These are phyloP conservation scores for Urostyla sp. DNA, from an alignment of 73 alveolate species.

Conservation along the genomic window DNA sequence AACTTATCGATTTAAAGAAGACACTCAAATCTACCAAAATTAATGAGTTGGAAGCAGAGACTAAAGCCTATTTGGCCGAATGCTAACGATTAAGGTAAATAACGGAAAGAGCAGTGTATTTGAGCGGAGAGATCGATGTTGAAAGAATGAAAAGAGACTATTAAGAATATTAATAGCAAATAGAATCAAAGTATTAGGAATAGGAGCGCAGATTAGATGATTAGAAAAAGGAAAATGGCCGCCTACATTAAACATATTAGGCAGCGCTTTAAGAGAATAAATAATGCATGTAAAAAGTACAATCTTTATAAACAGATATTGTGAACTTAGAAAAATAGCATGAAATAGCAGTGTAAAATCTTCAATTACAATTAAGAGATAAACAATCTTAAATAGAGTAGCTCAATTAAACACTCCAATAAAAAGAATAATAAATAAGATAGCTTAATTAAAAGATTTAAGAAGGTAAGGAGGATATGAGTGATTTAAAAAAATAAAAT, in stretches of 20 bases:
- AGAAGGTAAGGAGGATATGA: neutral
- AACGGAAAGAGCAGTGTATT: conserved; percentile 40
- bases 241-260: neutral
- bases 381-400: neutral
- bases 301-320: neutral
- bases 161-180: neutral
- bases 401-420: neutral
- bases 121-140: conserved; percentile 25
- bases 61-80: conserved; percentile 51
- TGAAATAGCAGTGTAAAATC: neutral
- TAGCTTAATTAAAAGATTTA: neutral
- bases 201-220: conserved; percentile 19
- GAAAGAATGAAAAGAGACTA: neutral
- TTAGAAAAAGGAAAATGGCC: neutral
- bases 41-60: conserved; percentile 48
- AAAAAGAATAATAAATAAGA: neutral
- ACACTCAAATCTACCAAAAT: conserved; percentile 34
- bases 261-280: conserved; percentile 9
- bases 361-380: neutral
- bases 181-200: neutral
- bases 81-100: conserved; percentile 55
- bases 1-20: conserved; percentile 49
- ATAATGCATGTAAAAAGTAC: conserved; percentile 1
- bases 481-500: neutral
- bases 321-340: conserved; percentile 1